A percentile compares a stretch with the other conserved stretches of the same genome.
Conservation (phyloP, 164 flowering plant species). For the Litsea cubeba region DNA sequence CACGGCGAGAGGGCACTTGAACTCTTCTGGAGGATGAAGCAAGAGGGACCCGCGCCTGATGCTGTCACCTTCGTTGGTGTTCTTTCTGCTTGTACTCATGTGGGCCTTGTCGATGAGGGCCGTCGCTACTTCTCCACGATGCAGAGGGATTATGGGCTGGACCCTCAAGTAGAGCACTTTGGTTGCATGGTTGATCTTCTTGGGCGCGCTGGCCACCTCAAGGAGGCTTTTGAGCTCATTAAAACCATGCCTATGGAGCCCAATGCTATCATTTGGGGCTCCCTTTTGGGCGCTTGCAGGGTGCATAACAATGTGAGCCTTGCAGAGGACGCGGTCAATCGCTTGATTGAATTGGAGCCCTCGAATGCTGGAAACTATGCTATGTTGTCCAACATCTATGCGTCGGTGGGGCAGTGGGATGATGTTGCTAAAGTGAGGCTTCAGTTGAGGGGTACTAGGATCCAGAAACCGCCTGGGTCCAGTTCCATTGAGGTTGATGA, state of each 20-base stretch:
- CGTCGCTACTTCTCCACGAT: constrained; percentile 19
- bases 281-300: constrained; percentile 32
- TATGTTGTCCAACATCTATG: constrained; percentile 63
- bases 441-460: constrained; percentile 41
- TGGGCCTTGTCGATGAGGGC: constrained; percentile 21
- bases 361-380: constrained; percentile 51
- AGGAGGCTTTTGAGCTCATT: constrained; percentile 24
- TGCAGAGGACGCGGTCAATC: constrained; percentile 49
- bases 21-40: constrained; percentile 40
- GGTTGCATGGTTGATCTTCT: constrained; percentile 33
- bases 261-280: constrained; percentile 61
- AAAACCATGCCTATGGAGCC: constrained; percentile 27
- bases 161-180: constrained; percentile 26
- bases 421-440: constrained; percentile 46
- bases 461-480: constrained; percentile 49
- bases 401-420: constrained; percentile 64
- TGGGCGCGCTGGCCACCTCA: constrained; percentile 21
- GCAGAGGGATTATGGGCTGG: constrained; percentile 31
- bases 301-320: constrained; percentile 42
- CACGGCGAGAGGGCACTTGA: constrained; percentile 41
- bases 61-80: constrained; percentile 24
- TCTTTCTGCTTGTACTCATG: constrained; percentile 22
- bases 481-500: constrained; percentile 57
- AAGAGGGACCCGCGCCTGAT: constrained; percentile 35
- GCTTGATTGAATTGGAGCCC: constrained; percentile 37